phyloP scores from a whole-genome alignment of 2,329 filamentous ascomycete genomes.

The Clarireedia homoeocarpa region DNA sequence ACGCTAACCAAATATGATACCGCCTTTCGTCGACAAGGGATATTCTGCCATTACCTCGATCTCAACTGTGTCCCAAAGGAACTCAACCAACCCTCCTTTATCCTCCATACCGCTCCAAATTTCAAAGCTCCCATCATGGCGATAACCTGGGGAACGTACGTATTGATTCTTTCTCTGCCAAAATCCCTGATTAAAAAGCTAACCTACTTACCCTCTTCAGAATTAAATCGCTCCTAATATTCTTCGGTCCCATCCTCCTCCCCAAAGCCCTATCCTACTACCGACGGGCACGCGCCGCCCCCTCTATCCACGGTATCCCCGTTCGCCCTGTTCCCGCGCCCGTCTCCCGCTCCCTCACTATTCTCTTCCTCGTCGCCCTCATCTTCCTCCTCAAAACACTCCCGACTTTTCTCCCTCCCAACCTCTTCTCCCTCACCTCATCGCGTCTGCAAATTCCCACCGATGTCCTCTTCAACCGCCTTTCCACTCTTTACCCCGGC shows the following conservation, averaged over 20 bases:
- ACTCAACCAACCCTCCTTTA: no score
- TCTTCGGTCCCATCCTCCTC: slow-evolving; percentile 63
- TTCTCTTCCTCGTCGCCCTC: slow-evolving; percentile 46
- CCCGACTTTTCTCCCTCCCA: slow-evolving; percentile 63
- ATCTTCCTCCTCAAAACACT: slow-evolving; percentile 56
- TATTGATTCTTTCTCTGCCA: slow-evolving; percentile 12
- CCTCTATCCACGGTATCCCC: slow-evolving; percentile 37
- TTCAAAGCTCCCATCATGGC: slow-evolving; percentile 24
- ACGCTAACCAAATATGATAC: not conserved
- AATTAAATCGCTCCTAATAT: slow-evolving; percentile 38
- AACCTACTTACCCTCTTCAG: slow-evolving; percentile 25
- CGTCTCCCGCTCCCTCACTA: slow-evolving; percentile 48
- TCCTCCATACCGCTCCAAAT: not conserved
- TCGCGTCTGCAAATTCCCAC: slow-evolving; percentile 81
- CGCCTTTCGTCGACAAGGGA: not conserved
- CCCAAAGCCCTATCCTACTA: slow-evolving; percentile 60
- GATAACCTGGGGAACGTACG: slow-evolving; percentile 43
- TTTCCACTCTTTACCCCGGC: slow-evolving; percentile 47
- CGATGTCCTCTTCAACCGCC: slow-evolving; percentile 74
- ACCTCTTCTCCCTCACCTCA: slow-evolving; percentile 70
- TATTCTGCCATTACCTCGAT: not conserved
- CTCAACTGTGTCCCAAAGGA: no score
- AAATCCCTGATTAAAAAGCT: not conserved
- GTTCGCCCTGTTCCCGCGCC: slow-evolving; percentile 47
- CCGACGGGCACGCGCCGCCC: slow-evolving; percentile 43